Conservation (phyloP, 176 grass and related monocot genomes). For the Neostapfia colusana region DNA sequence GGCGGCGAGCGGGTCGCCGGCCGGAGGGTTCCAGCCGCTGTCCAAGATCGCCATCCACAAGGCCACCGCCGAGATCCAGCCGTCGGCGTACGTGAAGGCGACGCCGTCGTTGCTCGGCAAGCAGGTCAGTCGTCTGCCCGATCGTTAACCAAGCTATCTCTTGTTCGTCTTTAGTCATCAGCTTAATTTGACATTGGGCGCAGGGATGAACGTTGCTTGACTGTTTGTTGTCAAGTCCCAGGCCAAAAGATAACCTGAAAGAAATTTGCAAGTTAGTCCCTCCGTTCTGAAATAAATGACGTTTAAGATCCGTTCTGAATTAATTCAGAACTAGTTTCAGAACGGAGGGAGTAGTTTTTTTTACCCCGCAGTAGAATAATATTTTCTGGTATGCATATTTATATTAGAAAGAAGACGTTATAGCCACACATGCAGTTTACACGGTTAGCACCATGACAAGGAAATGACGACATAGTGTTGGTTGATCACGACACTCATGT, state of each 20-base stretch:
- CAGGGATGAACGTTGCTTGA: neutral
- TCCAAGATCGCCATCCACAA: constrained; percentile 71
- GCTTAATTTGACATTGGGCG: neutral
- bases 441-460: neutral
- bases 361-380: neutral
- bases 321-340: too few species aligned
- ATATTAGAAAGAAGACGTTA: neutral
- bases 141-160: neutral
- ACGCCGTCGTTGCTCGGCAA: constrained; percentile 57
- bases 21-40: constrained; percentile 64
- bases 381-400: neutral
- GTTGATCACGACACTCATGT: neutral
- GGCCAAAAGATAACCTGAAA: neutral
- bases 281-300: too few species aligned
- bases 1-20: neutral
- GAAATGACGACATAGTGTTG: neutral
- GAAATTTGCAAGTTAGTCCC: neutral
- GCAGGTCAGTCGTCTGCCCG: constrained; percentile 48
- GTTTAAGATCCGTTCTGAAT: too few species aligned
- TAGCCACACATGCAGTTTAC: neutral
- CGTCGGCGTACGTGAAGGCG: constrained; percentile 50
- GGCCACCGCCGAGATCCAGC: constrained; percentile 41
- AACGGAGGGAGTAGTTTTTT: too few species aligned
- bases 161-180: neutral
- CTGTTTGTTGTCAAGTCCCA: neutral